phyloP scores from a whole-genome alignment of 2,329 filamentous ascomycete species.

The Nannizziopsis barbatae region DNA sequence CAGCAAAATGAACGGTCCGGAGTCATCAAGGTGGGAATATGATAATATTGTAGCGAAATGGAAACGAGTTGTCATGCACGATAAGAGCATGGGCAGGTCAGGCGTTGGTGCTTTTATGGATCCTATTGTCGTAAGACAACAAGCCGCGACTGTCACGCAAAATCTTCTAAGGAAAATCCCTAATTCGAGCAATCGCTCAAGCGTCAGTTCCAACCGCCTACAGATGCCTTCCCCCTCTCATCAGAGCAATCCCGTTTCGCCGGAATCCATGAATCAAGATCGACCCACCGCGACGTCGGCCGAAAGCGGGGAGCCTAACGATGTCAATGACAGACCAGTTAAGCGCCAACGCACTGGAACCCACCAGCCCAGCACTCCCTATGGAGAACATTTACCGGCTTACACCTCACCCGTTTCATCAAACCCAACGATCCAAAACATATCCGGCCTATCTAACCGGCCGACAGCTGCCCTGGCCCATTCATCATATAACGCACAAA shows the following conservation, averaged over 20 bases:
- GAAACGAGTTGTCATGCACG: slow-evolving; percentile 39
- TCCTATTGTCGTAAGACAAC: not conserved
- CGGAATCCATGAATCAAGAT: slow-evolving; percentile 3
- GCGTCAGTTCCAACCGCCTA: slow-evolving; percentile 4
- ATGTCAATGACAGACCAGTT: slow-evolving; percentile 10
- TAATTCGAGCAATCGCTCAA: not conserved
- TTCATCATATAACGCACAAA: slow-evolving; percentile 3
- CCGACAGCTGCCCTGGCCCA: not conserved
- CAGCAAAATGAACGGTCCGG: slow-evolving; percentile 24
- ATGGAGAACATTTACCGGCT: slow-evolving; percentile 5
- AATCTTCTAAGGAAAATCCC: slow-evolving; percentile 4
- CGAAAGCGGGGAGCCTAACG: slow-evolving; percentile 13
- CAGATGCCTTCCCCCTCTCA: slow-evolving; percentile 8
- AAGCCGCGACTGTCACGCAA: slow-evolving; percentile 4
- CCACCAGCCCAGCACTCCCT: not conserved
- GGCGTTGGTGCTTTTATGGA: slow-evolving; percentile 11
- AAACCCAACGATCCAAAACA: slow-evolving; percentile 4
- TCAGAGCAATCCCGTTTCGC: slow-evolving; percentile 9
- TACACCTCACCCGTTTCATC: slow-evolving; percentile 3
- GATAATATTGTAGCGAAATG: slow-evolving; percentile 40
- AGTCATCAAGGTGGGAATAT: slow-evolving; percentile 37
- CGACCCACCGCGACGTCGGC: slow-evolving; percentile 8
- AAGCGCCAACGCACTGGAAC: slow-evolving; percentile 14
- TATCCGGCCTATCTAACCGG: not conserved
- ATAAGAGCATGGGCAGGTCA: slow-evolving; percentile 32